Conservation (phyloP, 306 rosid genomes). For the Adenanthera pavonina region DNA sequence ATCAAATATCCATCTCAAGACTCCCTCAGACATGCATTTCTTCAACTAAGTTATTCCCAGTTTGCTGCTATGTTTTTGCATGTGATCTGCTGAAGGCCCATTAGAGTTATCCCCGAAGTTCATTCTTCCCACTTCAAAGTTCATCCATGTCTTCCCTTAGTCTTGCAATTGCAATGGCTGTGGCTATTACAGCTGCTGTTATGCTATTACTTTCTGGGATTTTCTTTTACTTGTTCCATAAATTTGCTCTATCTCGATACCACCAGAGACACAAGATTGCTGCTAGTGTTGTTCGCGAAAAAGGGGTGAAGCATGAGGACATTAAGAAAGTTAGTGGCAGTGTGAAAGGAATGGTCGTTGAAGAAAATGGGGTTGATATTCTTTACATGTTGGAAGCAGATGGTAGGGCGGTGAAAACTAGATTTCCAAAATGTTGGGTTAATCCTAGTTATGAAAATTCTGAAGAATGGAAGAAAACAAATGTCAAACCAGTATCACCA, state of each 20-base stretch:
- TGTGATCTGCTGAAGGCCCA: conserved; percentile 23
- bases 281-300: not conserved
- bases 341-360: conserved; percentile 24
- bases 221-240: conserved; percentile 50
- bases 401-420: not conserved
- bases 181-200: conserved; percentile 59
- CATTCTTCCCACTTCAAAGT: conserved; percentile 4
- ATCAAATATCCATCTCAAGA: not conserved
- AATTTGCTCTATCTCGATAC: conserved; percentile 38
- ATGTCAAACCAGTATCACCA: conserved; percentile 34
- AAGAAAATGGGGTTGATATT: not conserved
- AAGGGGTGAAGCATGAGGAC: not conserved
- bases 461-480: not conserved
- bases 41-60: not conserved
- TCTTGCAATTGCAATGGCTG: conserved; percentile 50
- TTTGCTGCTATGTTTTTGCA: not conserved
- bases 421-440: not conserved
- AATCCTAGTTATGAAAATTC: conserved; percentile 14
- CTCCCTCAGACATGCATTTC: not conserved
- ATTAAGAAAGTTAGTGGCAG: not conserved
- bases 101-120: conserved; percentile 17
- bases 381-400: conserved; percentile 10
- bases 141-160: conserved; percentile 46
- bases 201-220: conserved; percentile 48
- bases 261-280: conserved; percentile 34